Base-by-base conservation (phyloP, 192 early-diverging fungal genomes). In the Gonapodya sp. region DNA sequence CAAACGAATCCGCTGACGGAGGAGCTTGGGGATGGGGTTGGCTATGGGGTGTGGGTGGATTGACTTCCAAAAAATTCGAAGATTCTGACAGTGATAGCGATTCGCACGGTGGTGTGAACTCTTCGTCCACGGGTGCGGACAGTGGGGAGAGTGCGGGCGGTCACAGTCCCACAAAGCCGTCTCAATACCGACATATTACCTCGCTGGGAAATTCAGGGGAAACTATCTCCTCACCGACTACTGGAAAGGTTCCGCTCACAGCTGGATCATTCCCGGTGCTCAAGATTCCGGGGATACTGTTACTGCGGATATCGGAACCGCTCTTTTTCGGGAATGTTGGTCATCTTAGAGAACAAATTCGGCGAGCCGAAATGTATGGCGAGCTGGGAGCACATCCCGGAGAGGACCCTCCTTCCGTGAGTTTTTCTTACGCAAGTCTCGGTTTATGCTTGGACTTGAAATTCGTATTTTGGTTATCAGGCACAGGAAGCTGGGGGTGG, bases 251-350 rank as follows among this genome's bases (percentile, higher is more conserved):
- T 8, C 8, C 24, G 46, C 46, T 64, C 8, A 24, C 8, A 8
- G 46, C 8, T 24, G 46, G 46, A 24, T 24, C 24, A 24, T 64
- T 64, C 46, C 46, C 46, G 8, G 46, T 64, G 46, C 46, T 64
- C 46, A 64, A 64, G 46, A 34, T 77, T 34, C 75, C 75, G 78
- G 96, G 94, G 24, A 92, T 92, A 16, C 84, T 99, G 35, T 91
- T 99, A 80, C 91, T 99, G 73, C 91, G 93, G 36, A 89, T 99
- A 30, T 94, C 96, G 80, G 98, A 99, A 82, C 93, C 94, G 1
- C 85, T 99, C 73, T 98, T 95, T 84, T 99, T 99, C 90, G 97
- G 97, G 73, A 99, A 99, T 83, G 93, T 94, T 34, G 97, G 97
- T 0, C 96, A 98, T 86, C 87, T 99, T 73, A 95, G 96, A 85